These are phyloP conservation scores for Gossypium raimondii DNA, from an alignment of 345 rosid species.

Conservation along the genomic window DNA sequence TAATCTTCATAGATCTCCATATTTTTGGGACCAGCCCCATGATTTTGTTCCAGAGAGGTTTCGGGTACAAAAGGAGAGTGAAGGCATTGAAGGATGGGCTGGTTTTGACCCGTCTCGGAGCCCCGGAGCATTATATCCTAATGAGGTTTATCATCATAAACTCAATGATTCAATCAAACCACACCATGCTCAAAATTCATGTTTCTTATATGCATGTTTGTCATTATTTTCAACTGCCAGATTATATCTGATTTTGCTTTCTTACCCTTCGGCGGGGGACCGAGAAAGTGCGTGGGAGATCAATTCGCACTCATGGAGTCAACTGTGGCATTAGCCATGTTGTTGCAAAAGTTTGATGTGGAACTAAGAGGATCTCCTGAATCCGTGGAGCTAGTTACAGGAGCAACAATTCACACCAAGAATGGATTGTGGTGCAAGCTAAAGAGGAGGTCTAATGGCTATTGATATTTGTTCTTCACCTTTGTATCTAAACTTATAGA, in stretches of 20 bases:
- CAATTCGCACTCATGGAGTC: constrained; percentile 96
- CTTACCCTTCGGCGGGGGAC: constrained; percentile 92
- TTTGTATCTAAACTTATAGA: background rate
- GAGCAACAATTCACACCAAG: constrained; percentile 86
- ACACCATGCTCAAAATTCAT: background rate
- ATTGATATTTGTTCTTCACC: background rate
- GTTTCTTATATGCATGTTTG: constrained; percentile 7
- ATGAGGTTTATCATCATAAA: constrained; percentile 49
- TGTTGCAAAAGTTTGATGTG: constrained; percentile 72
- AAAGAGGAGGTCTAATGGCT: constrained; percentile 43
- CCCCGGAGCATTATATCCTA: constrained; percentile 85
- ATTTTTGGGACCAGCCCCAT: constrained; percentile 75
- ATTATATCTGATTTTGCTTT: constrained; percentile 76
- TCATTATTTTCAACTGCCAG: constrained; percentile 34
- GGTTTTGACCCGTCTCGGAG: constrained; percentile 92
- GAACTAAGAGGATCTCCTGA: constrained; percentile 68
- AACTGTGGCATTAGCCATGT: constrained; percentile 65
- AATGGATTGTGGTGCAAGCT: constrained; percentile 85
- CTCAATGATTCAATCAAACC: background rate
- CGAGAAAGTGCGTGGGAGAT: constrained; percentile 90
- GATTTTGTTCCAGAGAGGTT: constrained; percentile 87
- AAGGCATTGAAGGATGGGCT: constrained; percentile 77
- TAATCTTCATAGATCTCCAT: constrained; percentile 89
- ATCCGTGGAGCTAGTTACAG: constrained; percentile 74
- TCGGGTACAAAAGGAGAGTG: constrained; percentile 39